phyloP scores from a whole-genome alignment of 2,329 filamentous ascomycete genomes.

The Tolypocladium album region DNA sequence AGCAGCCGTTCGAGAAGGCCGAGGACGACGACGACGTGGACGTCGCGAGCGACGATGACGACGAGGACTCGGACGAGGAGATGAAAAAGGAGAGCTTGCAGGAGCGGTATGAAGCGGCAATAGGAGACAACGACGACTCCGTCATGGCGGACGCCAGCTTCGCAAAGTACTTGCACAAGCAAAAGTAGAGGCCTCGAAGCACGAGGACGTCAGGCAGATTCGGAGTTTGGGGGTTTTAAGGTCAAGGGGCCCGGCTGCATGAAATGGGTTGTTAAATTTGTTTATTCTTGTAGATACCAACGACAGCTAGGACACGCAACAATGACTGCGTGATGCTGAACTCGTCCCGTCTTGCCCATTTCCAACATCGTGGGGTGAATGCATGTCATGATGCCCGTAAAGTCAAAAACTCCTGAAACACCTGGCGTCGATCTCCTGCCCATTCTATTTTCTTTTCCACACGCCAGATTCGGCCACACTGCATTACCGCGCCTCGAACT shows the following conservation, averaged over 20 bases:
- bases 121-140: slow-evolving; percentile 47
- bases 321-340: neutral
- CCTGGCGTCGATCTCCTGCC: neutral
- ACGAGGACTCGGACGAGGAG: slow-evolving; percentile 49
- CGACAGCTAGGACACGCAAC: neutral
- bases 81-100: slow-evolving; percentile 56
- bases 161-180: slow-evolving; percentile 45
- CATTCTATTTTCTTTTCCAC: neutral
- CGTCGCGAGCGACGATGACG: slow-evolving; percentile 49
- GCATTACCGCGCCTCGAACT: slow-evolving; percentile 80
- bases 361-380: neutral
- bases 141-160: slow-evolving; percentile 48
- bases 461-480: neutral
- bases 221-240: neutral
- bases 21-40: slow-evolving; percentile 38
- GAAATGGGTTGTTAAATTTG: neutral
- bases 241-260: neutral
- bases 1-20: slow-evolving; percentile 30
- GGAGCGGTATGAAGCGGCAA: slow-evolving; percentile 65
- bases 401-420: neutral
- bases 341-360: neutral
- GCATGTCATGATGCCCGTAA: neutral
- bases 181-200: slow-evolving; percentile 14
- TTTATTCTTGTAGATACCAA: neutral
- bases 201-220: neutral